A percentile compares a stretch with the other conserved stretches of the same genome.
phyloP scores from a whole-genome alignment of 116 monocot genomes.

The Iris pallida region DNA sequence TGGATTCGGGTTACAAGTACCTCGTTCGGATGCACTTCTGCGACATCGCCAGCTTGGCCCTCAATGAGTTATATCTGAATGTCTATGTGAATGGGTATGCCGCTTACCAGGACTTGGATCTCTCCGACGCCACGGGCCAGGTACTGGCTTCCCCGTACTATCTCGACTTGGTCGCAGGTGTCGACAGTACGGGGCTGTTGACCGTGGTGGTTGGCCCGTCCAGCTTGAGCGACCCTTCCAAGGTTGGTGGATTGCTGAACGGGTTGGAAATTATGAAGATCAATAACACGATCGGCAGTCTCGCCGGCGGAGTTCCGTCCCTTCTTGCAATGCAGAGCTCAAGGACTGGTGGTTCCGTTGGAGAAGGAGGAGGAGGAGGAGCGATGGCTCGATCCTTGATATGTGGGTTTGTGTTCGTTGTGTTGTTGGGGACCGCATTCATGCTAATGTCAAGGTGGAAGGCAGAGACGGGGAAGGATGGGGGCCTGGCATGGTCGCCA shows the following conservation, averaged over 20 bases:
- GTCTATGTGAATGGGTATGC: slow-evolving; percentile 62
- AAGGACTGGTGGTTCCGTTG: slow-evolving; percentile 15
- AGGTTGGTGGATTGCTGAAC: slow-evolving; percentile 59
- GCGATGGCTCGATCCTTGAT: slow-evolving; percentile 29
- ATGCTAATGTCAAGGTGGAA: slow-evolving; percentile 44
- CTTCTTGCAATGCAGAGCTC: slow-evolving; percentile 15
- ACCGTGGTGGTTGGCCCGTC: slow-evolving; percentile 51
- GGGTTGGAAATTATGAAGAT: slow-evolving; percentile 87
- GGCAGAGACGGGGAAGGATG: slow-evolving; percentile 28
- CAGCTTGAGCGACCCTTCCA: slow-evolving; percentile 22
- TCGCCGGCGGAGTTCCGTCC: slow-evolving; percentile 26
- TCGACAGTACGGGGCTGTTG: slow-evolving; percentile 30
- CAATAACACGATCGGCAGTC: slow-evolving; percentile 40
- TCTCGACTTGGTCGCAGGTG: slow-evolving; percentile 55
- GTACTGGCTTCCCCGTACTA: slow-evolving; percentile 70
- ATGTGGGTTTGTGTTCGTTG: slow-evolving; percentile 45
- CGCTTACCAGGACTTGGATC: slow-evolving; percentile 53
- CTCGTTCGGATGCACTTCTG: slow-evolving; percentile 83
- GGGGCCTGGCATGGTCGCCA: slow-evolving; percentile 29
- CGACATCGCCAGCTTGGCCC: slow-evolving; percentile 63
- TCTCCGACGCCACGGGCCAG: slow-evolving; percentile 39
- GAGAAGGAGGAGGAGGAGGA: too few relatives aligned
- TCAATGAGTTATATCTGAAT: slow-evolving; percentile 60
- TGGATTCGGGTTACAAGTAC: slow-evolving; percentile 39
- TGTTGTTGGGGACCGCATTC: slow-evolving; percentile 25